A percentile compares a stretch with the other conserved stretches of the same genome.
Conservation (phyloP, 345 rosid genomes). For the Eucalyptus marginata region DNA sequence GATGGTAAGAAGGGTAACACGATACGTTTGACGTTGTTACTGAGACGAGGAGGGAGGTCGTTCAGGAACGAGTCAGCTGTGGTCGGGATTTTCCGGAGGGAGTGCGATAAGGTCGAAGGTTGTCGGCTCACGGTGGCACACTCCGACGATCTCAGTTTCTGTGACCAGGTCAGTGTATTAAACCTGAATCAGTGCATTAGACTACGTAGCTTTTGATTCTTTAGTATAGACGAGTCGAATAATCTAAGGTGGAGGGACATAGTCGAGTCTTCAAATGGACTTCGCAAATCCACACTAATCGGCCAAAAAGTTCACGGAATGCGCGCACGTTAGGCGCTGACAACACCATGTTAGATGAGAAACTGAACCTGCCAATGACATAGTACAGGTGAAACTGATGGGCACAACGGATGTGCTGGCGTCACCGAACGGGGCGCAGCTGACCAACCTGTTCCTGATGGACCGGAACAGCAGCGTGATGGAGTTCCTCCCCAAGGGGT, state of each 20-base stretch:
- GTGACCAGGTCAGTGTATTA: conserved; percentile 43
- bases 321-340: neutral
- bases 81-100: conserved; percentile 27
- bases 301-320: neutral
- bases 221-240: neutral
- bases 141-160: conserved; percentile 46
- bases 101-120: conserved; percentile 37
- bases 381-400: conserved; percentile 43
- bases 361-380: neutral
- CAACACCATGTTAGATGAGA: neutral
- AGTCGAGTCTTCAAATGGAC: neutral
- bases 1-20: neutral
- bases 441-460: conserved; percentile 68
- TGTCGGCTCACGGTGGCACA: conserved; percentile 50
- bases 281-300: neutral
- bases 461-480: conserved; percentile 50
- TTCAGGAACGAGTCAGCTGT: conserved; percentile 45
- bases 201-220: neutral
- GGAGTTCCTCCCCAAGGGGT: conserved; percentile 71
- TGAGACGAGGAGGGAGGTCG: conserved; percentile 67
- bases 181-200: neutral
- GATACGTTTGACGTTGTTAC: conserved; percentile 31
- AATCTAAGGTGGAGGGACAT: neutral
- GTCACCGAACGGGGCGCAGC: conserved; percentile 61
- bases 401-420: conserved; percentile 41